A percentile compares a stretch with the other conserved stretches of the same genome.
Conservation (phyloP, 495 filamentous ascomycete species). For the Lophium mytilinum region DNA sequence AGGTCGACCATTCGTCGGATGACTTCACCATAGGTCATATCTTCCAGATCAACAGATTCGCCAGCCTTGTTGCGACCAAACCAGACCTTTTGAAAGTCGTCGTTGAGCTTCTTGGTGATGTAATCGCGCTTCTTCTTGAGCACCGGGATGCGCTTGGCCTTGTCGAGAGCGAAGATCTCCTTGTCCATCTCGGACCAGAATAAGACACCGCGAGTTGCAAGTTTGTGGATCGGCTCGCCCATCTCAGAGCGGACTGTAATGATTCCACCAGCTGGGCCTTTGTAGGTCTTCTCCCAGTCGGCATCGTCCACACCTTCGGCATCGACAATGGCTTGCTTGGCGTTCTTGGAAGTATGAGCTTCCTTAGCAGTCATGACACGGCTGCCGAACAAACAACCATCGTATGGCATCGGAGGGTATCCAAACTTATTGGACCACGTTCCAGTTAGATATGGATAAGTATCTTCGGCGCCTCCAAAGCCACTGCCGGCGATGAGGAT, state of each 20-base stretch:
- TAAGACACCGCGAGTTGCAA: constrained; percentile 85
- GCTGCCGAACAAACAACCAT: constrained; percentile 83
- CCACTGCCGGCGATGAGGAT: constrained; percentile 85
- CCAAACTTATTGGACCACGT: constrained; percentile 76
- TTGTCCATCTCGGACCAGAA: constrained; percentile 99
- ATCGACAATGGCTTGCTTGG: constrained; percentile 91
- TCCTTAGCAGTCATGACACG: constrained; percentile 95
- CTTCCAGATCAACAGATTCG: constrained; percentile 85
- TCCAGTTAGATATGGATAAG: constrained; percentile 88
- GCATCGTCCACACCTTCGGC: constrained; percentile 78
- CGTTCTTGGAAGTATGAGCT: constrained; percentile 83
- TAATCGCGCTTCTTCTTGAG: constrained; percentile 86
- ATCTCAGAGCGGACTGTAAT: constrained; percentile 98
- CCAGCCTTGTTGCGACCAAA: constrained; percentile 83
- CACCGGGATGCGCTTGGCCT: constrained; percentile 85
- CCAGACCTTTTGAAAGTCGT: constrained; percentile 98
- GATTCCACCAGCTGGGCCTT: constrained; percentile 80
- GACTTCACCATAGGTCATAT: constrained; percentile 96
- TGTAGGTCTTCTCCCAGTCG: constrained; percentile 97
- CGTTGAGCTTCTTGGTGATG: constrained; percentile 96
- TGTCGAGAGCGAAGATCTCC: constrained; percentile 94
- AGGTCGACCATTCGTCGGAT: constrained; percentile 90
- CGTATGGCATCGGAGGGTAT: constrained; percentile 89
- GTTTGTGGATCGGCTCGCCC: constrained; percentile 98
- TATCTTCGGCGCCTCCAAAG: constrained; percentile 84